A percentile compares a stretch with the other conserved stretches of the same genome.
phyloP scores from a whole-genome alignment of 2,329 filamentous ascomycete species.

The Dothiorella sarmentorum region DNA sequence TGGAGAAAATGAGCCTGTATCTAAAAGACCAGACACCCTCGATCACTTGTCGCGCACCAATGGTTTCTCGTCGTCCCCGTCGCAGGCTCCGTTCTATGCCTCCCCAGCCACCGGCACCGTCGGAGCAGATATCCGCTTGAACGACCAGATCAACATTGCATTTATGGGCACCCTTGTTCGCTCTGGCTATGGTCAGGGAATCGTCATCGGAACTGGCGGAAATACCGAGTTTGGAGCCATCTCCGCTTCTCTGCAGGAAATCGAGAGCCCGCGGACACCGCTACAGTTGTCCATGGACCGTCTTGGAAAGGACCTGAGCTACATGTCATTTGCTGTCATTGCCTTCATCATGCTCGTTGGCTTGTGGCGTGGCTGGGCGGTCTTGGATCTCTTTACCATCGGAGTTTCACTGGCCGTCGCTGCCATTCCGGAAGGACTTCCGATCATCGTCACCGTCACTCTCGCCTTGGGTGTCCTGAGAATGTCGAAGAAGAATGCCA shows the following conservation, averaged over 20 bases:
- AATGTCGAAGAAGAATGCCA: constrained; percentile 93
- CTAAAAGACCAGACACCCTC: constrained; percentile 67
- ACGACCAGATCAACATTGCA: constrained; percentile 83
- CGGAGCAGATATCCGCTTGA: constrained; percentile 64
- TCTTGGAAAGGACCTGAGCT: constrained; percentile 93
- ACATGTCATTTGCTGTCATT: constrained; percentile 94
- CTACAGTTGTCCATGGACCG: constrained; percentile 95
- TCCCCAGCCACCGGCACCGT: constrained; percentile 57
- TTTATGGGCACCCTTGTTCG: constrained; percentile 98
- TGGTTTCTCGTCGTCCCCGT: constrained; percentile 29
- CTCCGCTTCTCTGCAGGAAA: constrained; percentile 87
- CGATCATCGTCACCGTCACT: constrained; percentile 97
- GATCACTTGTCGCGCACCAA: constrained; percentile 23
- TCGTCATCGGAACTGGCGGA: constrained; percentile 94
- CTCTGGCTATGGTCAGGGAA: constrained; percentile 89
- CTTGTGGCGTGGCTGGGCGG: constrained; percentile 79
- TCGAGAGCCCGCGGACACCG: constrained; percentile 90
- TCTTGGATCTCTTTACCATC: constrained; percentile 95
- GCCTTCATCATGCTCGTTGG: constrained; percentile 89
- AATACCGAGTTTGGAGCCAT: constrained; percentile 96
- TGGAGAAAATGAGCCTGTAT: constrained; percentile 90
- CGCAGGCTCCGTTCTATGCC: constrained; percentile 56
- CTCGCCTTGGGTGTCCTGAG: constrained; percentile 90
- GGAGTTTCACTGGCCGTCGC: constrained; percentile 95
- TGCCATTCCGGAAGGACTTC: constrained; percentile 91